These are phyloP conservation scores for Elaeis oleifera DNA, from an alignment of 202 grass and related monocot genomes.

Conservation along the genomic window DNA sequence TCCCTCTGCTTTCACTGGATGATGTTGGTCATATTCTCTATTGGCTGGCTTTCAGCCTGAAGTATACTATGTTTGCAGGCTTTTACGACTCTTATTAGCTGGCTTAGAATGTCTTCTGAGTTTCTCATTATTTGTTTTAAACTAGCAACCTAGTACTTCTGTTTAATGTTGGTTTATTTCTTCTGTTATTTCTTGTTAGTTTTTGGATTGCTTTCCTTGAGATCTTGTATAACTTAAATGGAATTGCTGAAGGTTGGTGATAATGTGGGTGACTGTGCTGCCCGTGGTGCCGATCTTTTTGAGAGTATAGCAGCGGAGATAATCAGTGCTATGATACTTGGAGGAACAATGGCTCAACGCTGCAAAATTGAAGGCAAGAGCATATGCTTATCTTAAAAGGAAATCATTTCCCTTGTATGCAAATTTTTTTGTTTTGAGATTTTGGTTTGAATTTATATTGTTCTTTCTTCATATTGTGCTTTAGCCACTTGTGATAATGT, in stretches of 20 bases:
- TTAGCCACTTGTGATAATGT: no score
- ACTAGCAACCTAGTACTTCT: not conserved
- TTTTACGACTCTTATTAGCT: no score
- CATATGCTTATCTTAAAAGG: slow-evolving; percentile 7
- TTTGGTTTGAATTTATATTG: slow-evolving; percentile 12
- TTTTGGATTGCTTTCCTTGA: not conserved
- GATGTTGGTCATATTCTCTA: no score
- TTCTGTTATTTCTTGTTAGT: not conserved
- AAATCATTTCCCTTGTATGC: not conserved
- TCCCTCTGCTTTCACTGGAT: no score
- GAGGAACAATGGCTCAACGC: slow-evolving; percentile 88
- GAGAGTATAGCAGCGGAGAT: slow-evolving; percentile 99
- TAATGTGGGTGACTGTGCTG: slow-evolving; percentile 98
- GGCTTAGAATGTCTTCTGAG: no score
- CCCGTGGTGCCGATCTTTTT: slow-evolving; percentile 95
- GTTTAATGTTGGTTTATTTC: not conserved
- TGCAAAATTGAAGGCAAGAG: slow-evolving; percentile 96
- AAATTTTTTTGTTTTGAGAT: slow-evolving; percentile 13
- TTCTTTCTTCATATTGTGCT: not conserved
- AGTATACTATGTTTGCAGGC: no score
- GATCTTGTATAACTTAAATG: slow-evolving; percentile 1
- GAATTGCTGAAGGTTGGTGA: slow-evolving; percentile 71
- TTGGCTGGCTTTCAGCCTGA: no score
- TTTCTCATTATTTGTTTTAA: no score
- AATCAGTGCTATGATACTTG: slow-evolving; percentile 99